These are phyloP conservation scores for Xylaria scruposa DNA, from an alignment of 495 filamentous ascomycete species.

Conservation along the genomic window DNA sequence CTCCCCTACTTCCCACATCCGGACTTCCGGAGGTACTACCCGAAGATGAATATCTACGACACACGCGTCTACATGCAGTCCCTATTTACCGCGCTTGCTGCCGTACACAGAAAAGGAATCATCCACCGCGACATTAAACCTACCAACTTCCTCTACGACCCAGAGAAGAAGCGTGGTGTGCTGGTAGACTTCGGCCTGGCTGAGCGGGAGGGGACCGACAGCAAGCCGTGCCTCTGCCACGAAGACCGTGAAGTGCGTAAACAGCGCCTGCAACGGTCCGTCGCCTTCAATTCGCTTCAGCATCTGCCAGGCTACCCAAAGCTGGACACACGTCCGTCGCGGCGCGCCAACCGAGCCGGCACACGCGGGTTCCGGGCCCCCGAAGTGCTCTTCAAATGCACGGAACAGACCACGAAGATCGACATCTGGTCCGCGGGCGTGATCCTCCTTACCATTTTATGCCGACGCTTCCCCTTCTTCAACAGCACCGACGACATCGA, in stretches of 20 bases:
- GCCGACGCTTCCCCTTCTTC: slow-evolving; percentile 95
- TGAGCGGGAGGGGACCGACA: slow-evolving; percentile 79
- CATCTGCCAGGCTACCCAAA: slow-evolving; percentile 74
- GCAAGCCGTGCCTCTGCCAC: slow-evolving; percentile 74
- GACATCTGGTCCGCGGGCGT: slow-evolving; percentile 98
- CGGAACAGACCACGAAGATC: slow-evolving; percentile 92
- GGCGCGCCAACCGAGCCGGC: slow-evolving; percentile 93
- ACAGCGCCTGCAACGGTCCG: slow-evolving; percentile 47
- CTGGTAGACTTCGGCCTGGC: slow-evolving; percentile 96
- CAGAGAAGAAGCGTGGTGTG: slow-evolving; percentile 78
- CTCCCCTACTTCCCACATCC: slow-evolving; percentile 94
- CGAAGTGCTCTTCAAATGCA: slow-evolving; percentile 97
- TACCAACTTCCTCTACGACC: slow-evolving; percentile 99
- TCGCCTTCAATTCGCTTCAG: slow-evolving; percentile 48
- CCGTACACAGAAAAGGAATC: slow-evolving; percentile 82
- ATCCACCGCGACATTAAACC: slow-evolving; percentile 98
- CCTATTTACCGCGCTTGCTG: slow-evolving; percentile 81
- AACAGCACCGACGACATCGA: slow-evolving; percentile 96
- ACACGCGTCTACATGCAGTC: slow-evolving; percentile 89
- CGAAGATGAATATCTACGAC: slow-evolving; percentile 81
- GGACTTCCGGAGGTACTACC: slow-evolving; percentile 95
- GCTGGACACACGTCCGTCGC: slow-evolving; percentile 83
- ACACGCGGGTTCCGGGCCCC: slow-evolving; percentile 95
- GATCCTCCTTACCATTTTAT: slow-evolving; percentile 88
- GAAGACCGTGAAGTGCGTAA: slow-evolving; percentile 52